Conservation (phyloP, 352 stramenopile species). For the Phytophthora pinifolia region DNA sequence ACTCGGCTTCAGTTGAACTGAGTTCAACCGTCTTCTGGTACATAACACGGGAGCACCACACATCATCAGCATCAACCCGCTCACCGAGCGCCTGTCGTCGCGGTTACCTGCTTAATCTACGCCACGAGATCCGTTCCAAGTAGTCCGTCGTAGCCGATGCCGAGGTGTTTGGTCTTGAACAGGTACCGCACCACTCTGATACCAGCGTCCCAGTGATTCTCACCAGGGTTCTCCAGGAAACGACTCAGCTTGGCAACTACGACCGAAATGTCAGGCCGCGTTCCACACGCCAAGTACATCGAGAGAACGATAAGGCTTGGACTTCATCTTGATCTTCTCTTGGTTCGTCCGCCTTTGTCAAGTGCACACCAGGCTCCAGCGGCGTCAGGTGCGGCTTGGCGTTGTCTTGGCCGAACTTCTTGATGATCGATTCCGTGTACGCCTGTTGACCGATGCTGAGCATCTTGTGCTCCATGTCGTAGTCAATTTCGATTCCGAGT, state of each 20-base stretch:
- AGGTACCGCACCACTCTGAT: slow-evolving; percentile 18
- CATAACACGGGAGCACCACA: slow-evolving; percentile 20
- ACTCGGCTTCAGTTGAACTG: slow-evolving; percentile 29
- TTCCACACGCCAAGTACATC: slow-evolving; percentile 25
- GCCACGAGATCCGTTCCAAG: slow-evolving; percentile 1
- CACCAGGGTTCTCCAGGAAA: slow-evolving; percentile 25
- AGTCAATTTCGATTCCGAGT: too few relatives aligned
- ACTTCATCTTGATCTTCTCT: slow-evolving; percentile 10
- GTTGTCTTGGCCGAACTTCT: slow-evolving; percentile 16
- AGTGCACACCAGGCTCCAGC: slow-evolving; percentile 1
- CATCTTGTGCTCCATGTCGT: slow-evolving; percentile 5
- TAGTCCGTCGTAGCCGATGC: slow-evolving; percentile 7
- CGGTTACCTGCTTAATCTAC: slow-evolving; percentile 24
- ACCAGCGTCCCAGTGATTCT: slow-evolving; percentile 19
- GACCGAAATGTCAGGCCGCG: slow-evolving; percentile 20
- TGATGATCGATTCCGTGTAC: slow-evolving; percentile 15
- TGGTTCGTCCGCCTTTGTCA: neutral
- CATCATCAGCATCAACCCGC: slow-evolving; percentile 17
- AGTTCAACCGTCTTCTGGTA: slow-evolving; percentile 28
- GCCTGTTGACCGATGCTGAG: slow-evolving; percentile 9
- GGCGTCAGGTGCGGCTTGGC: slow-evolving; percentile 12
- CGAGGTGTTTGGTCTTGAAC: slow-evolving; percentile 21
- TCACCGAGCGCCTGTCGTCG: slow-evolving; percentile 22
- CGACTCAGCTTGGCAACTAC: slow-evolving; percentile 21
- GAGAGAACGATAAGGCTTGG: slow-evolving; percentile 19